Percentiles rank a stretch among this genome's conserved stretches.
Conservation (phyloP, 164 flowering plant genomes). For the Stephania japonica region DNA sequence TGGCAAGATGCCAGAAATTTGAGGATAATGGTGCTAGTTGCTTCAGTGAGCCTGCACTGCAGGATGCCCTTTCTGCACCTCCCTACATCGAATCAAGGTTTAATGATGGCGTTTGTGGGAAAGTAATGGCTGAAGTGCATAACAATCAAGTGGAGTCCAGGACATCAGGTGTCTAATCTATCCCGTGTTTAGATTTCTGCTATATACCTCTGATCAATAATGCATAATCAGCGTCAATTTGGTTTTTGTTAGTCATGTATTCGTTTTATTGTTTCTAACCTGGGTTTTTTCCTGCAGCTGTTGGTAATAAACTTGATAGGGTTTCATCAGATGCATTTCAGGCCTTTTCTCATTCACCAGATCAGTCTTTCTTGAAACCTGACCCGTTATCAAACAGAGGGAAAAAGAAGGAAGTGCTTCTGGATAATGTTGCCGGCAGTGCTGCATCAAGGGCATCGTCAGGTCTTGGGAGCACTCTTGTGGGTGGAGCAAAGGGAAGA, state of each 20-base stretch:
- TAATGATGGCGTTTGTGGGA: constrained; percentile 33
- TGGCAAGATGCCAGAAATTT: constrained; percentile 50
- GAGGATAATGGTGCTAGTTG: constrained; percentile 60
- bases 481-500: constrained; percentile 65
- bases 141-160: constrained; percentile 31
- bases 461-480: constrained; percentile 30
- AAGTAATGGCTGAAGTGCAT: constrained; percentile 26
- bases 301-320: constrained; percentile 34
- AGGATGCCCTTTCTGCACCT: constrained; percentile 39
- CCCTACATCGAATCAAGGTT: constrained; percentile 30
- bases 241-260: background rate
- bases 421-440: constrained; percentile 60
- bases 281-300: constrained; percentile 11
- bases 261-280: background rate
- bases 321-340: constrained; percentile 26
- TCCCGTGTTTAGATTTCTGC: constrained; percentile 8
- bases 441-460: constrained; percentile 35
- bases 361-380: constrained; percentile 41
- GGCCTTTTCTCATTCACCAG: constrained; percentile 22
- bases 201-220: background rate
- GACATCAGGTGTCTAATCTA: constrained; percentile 34
- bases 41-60: constrained; percentile 51
- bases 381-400: constrained; percentile 49
- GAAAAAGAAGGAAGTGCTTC: constrained; percentile 65
- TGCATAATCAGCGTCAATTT: background rate